These are phyloP conservation scores for Alternaria metachromatica DNA, from an alignment of 2,329 filamentous ascomycete species.

Conservation along the genomic window DNA sequence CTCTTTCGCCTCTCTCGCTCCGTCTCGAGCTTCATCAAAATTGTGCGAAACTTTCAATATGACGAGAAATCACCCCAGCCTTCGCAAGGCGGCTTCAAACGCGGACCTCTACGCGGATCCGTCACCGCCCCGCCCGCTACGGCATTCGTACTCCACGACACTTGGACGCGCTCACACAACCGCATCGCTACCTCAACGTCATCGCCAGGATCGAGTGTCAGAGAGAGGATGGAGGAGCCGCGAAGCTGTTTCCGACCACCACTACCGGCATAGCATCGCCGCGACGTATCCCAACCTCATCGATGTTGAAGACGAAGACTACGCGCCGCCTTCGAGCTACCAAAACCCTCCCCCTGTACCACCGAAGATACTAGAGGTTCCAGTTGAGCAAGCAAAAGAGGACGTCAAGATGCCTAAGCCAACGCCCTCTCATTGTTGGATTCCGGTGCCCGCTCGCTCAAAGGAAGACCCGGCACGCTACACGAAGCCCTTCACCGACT, in stretches of 20 bases:
- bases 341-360: slow-evolving; percentile 48
- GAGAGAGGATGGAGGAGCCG: slow-evolving; percentile 15
- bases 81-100: slow-evolving; percentile 46
- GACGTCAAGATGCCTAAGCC: slow-evolving; percentile 11
- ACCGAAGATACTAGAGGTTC: slow-evolving; percentile 44
- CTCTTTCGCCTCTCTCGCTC: background rate
- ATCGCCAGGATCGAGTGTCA: slow-evolving; percentile 22
- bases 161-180: slow-evolving; percentile 44
- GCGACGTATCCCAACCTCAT: slow-evolving; percentile 39
- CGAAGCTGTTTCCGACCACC: slow-evolving; percentile 13
- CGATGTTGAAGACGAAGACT: slow-evolving; percentile 40
- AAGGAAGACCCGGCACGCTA: slow-evolving; percentile 57
- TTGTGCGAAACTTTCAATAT: slow-evolving; percentile 22
- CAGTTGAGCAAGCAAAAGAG: slow-evolving; percentile 4
- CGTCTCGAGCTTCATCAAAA: background rate
- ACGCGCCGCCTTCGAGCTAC: slow-evolving; percentile 17
- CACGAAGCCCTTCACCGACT: slow-evolving; percentile 83
- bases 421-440: slow-evolving; percentile 26
- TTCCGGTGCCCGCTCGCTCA: slow-evolving; percentile 19
- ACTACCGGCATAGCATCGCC: slow-evolving; percentile 40
- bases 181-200: slow-evolving; percentile 31
- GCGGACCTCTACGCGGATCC: slow-evolving; percentile 48
- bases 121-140: slow-evolving; percentile 36
- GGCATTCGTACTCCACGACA: slow-evolving; percentile 32
- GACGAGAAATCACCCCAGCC: slow-evolving; percentile 47